phyloP scores from a whole-genome alignment of 345 rosid genomes.

The Toxicodendron radicans region DNA sequence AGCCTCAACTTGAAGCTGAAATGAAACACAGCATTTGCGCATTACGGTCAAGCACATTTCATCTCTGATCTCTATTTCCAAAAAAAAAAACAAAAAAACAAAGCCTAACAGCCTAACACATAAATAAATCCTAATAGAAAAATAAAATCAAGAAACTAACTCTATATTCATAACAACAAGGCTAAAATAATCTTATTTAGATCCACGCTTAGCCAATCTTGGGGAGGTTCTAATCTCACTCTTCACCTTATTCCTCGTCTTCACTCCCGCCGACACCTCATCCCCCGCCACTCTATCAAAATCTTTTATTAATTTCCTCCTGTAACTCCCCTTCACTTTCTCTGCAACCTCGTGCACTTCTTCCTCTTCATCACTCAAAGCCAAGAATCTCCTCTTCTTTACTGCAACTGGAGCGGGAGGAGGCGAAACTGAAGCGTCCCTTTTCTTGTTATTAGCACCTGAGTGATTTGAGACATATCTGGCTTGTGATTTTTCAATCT shows the following conservation, averaged over 20 bases:
- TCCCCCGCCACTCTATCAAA: constrained; percentile 62
- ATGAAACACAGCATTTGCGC: not conserved
- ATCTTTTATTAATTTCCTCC: constrained; percentile 53
- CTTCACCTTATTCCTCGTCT: constrained; percentile 13
- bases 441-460: constrained; percentile 12
- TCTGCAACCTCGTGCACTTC: constrained; percentile 4
- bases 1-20: not conserved
- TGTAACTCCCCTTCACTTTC: constrained; percentile 15
- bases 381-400: constrained; percentile 57
- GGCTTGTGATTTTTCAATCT: constrained; percentile 12
- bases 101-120: no score
- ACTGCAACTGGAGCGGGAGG: constrained; percentile 64
- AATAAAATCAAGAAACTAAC: not conserved
- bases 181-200: not conserved
- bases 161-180: no score
- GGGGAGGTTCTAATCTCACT: constrained; percentile 53
- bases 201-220: constrained; percentile 48
- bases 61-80: no score
- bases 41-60: no score
- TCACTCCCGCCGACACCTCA: constrained; percentile 2
- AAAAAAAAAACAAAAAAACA: no score
- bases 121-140: not conserved
- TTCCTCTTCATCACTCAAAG: constrained; percentile 41
- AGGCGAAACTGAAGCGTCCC: constrained; percentile 43
- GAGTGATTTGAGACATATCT: not conserved